phyloP scores from a whole-genome alignment of 345 rosid species.

The Boechera divaricarpa region DNA sequence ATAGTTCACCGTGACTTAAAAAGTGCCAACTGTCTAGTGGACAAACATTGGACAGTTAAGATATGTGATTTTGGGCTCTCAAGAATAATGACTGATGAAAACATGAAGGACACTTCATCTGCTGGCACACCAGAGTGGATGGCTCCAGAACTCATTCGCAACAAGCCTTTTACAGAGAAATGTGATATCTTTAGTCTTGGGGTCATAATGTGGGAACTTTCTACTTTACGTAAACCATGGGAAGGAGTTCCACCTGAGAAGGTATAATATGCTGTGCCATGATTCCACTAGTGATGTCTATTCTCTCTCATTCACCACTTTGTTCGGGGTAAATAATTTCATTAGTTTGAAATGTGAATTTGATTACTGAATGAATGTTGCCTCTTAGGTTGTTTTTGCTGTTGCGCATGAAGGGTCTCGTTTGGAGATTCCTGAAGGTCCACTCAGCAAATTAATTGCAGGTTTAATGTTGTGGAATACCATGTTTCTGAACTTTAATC shows the following conservation, averaged over 20 bases:
- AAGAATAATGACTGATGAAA: slow-evolving; percentile 70
- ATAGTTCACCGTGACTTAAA: slow-evolving; percentile 89
- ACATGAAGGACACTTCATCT: slow-evolving; percentile 82
- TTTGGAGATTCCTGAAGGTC: slow-evolving; percentile 90
- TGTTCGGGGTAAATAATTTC: not conserved
- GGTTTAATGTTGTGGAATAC: slow-evolving; percentile 51
- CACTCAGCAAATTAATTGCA: slow-evolving; percentile 86
- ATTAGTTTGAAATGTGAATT: not conserved
- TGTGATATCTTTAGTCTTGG: slow-evolving; percentile 99
- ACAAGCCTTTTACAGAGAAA: slow-evolving; percentile 89
- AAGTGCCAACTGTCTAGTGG: slow-evolving; percentile 92
- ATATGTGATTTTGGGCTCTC: slow-evolving; percentile 99
- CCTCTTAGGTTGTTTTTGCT: slow-evolving; percentile 84
- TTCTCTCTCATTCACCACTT: slow-evolving; percentile 15
- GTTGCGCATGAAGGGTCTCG: slow-evolving; percentile 94
- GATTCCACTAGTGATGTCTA: slow-evolving; percentile 5
- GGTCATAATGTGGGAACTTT: slow-evolving; percentile 98
- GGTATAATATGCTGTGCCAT: slow-evolving; percentile 51
- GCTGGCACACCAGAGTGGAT: slow-evolving; percentile 99
- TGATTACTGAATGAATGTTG: not conserved
- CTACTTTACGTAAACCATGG: slow-evolving; percentile 95
- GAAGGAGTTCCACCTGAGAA: slow-evolving; percentile 95
- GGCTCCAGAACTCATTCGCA: slow-evolving; percentile 98
- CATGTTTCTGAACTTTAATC: not conserved
- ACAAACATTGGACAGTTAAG: slow-evolving; percentile 93